Conservation (phyloP, 2,329 filamentous ascomycete species). For the Aureobasidium lini region DNA sequence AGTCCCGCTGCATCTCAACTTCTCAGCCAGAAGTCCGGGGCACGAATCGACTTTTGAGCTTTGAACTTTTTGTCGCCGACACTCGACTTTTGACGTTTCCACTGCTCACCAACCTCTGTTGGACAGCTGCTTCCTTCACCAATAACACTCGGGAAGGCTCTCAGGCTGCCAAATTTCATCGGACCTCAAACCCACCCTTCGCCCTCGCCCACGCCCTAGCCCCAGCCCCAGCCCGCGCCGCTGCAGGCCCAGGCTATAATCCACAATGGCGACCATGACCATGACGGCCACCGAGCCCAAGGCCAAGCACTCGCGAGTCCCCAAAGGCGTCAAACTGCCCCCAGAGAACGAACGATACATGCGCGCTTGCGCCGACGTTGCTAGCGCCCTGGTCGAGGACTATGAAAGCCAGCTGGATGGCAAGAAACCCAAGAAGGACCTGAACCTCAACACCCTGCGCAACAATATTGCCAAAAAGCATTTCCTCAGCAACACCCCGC, state of each 20-base stretch:
- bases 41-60: neutral
- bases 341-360: constrained; percentile 94
- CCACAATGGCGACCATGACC: constrained; percentile 55
- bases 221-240: neutral
- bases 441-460: constrained; percentile 86
- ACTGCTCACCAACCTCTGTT: neutral
- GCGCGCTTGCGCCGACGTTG: constrained; percentile 91
- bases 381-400: constrained; percentile 87
- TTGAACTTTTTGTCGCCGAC: neutral
- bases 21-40: neutral
- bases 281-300: constrained; percentile 49
- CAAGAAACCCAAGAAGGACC: constrained; percentile 67
- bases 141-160: too few species aligned
- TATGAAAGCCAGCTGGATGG: constrained; percentile 74
- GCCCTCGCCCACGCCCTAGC: neutral
- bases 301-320: constrained; percentile 44
- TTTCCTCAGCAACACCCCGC: constrained; percentile 76
- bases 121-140: too few species aligned
- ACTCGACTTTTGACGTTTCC: neutral
- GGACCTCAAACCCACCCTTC: too few species aligned
- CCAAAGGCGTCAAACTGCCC: constrained; percentile 68
- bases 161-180: too few species aligned
- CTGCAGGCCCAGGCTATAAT: neutral
- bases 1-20: too few species aligned
- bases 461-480: constrained; percentile 90